phyloP scores from a whole-genome alignment of 2,329 filamentous ascomycete species.

The Neonectria sp. region DNA sequence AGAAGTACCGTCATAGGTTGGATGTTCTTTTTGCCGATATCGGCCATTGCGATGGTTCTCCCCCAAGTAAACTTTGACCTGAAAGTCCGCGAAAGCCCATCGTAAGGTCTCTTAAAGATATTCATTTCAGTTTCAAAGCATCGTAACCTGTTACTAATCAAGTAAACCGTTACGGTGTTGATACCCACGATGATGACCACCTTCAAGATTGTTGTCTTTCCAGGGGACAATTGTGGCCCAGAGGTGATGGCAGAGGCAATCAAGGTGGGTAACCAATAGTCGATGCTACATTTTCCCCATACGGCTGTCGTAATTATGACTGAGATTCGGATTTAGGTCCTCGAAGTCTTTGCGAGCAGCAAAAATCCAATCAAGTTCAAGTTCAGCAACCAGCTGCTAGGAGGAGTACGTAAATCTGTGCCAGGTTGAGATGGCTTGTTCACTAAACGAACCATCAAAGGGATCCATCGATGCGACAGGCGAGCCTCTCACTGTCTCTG shows the following conservation, averaged over 20 bases:
- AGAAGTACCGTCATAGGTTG: background rate
- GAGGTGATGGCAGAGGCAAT: slow-evolving; percentile 11
- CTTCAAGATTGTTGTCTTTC: slow-evolving; percentile 2
- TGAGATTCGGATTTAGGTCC: slow-evolving; percentile 3
- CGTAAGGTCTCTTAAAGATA: background rate
- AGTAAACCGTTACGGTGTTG: background rate
- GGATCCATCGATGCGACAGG: slow-evolving; percentile 9
- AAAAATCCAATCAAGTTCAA: background rate
- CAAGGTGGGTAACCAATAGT: background rate
- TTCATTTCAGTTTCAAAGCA: background rate
- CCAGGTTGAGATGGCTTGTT: background rate
- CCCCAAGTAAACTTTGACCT: background rate
- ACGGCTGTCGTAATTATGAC: background rate
- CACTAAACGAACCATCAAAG: background rate
- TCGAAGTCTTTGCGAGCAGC: slow-evolving; percentile 4
- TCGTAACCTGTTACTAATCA: background rate
- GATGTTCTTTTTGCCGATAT: background rate
- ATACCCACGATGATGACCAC: background rate
- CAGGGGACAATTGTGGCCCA: slow-evolving; percentile 10
- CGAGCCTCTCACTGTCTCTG: background rate
- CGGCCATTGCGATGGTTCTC: background rate
- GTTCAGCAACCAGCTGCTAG: slow-evolving; percentile 6
- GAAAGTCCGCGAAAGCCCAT: background rate
- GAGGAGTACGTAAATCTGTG: background rate
- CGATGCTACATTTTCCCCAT: background rate